Percentiles rank a stretch among this genome's conserved stretches.
Evolutionary conservation across 139 green algal genomes (phyloP).

Genomic region (Chlamydomonas applanata): DNA sequence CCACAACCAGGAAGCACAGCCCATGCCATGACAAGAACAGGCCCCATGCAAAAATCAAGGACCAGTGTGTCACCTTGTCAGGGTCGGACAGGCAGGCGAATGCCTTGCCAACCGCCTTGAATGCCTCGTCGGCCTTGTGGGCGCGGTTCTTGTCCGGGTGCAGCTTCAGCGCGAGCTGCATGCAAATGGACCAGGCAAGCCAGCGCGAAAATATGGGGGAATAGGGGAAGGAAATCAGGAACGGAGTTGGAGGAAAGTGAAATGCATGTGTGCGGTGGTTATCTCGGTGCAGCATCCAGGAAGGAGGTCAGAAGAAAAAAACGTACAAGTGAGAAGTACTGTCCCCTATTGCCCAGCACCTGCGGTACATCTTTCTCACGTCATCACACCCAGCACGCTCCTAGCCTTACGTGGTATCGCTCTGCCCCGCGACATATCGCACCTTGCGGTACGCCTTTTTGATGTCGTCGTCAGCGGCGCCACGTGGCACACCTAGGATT

Average conservation of each 20-base stretch:
- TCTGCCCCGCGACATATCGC: neutral
- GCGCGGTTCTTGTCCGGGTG: slow-evolving; percentile 33
- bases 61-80: slow-evolving; percentile 36
- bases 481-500: slow-evolving; percentile 40
- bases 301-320: no score
- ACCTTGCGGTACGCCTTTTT: slow-evolving; percentile 70
- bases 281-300: no score
- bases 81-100: slow-evolving; percentile 61
- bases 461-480: slow-evolving; percentile 54
- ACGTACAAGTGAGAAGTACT: no score
- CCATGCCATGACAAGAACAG: neutral
- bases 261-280: no score
- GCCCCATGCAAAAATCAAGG: neutral
- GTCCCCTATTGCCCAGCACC: no score
- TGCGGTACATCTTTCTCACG: no score
- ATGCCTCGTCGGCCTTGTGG: slow-evolving; percentile 51
- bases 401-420: neutral
- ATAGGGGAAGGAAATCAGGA: no score
- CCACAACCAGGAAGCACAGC: neutral
- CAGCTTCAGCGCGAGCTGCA: slow-evolving; percentile 15
- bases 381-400: no score
- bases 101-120: slow-evolving; percentile 57
- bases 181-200: neutral
- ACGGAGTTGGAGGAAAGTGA: no score
- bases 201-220: neutral